Conservation (phyloP, 2,329 filamentous ascomycete species). For the Dactylellina leptospora region DNA sequence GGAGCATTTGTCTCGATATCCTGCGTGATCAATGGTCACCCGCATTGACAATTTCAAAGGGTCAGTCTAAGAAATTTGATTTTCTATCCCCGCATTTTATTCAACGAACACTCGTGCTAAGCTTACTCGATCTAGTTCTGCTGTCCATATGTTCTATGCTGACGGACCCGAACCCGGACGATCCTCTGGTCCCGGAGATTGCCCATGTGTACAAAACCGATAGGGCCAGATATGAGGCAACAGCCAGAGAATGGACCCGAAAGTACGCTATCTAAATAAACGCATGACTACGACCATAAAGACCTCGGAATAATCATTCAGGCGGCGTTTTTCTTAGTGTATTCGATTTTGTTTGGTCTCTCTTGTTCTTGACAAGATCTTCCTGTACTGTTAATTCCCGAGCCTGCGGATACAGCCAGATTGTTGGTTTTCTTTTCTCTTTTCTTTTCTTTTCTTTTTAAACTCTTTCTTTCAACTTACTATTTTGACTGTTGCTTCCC, state of each 20-base stretch:
- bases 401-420: constrained; percentile 50
- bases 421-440: constrained; percentile 44
- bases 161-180: constrained; percentile 98
- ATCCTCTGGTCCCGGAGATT: constrained; percentile 97
- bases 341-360: constrained; percentile 24
- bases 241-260: constrained; percentile 96
- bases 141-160: constrained; percentile 99
- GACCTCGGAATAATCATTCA: constrained; percentile 52
- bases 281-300: constrained; percentile 53
- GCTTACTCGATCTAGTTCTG: constrained; percentile 70
- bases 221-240: constrained; percentile 92
- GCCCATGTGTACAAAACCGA: constrained; percentile 99
- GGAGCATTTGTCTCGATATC: constrained; percentile 98
- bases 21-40: constrained; percentile 99
- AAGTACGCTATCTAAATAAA: constrained; percentile 88
- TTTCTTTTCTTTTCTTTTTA: not conserved
- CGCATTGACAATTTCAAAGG: constrained; percentile 97
- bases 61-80: constrained; percentile 65
- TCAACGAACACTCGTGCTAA: not conserved
- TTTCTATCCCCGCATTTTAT: not conserved
- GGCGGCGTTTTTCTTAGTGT: constrained; percentile 50
- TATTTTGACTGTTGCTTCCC: not conserved
- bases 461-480: not conserved
- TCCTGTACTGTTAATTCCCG: constrained; percentile 46
- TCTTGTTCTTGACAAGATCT: constrained; percentile 28